phyloP scores from a whole-genome alignment of 495 filamentous ascomycete species.

The Penicillium roqueforti region DNA sequence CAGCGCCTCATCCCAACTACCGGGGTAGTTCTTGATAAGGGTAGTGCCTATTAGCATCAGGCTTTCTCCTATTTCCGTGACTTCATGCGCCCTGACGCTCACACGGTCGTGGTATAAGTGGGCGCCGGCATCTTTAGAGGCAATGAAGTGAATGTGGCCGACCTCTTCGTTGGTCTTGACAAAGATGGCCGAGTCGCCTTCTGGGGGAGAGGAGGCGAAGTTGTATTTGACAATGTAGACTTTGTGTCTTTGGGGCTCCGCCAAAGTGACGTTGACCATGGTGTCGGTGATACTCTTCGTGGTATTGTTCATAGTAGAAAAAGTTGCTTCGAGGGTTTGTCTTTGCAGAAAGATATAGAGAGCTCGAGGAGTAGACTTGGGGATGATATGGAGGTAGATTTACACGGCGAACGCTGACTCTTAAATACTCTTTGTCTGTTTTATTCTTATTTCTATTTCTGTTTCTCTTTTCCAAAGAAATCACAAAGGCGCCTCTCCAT shows the following conservation, averaged over 20 bases:
- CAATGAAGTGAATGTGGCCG: background rate
- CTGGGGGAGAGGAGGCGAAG: background rate
- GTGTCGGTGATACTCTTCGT: background rate
- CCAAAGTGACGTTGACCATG: background rate
- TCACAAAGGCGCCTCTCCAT: background rate
- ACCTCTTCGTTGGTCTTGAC: background rate
- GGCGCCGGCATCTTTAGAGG: background rate
- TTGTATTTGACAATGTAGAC: background rate
- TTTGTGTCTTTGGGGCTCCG: background rate
- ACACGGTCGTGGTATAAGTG: background rate
- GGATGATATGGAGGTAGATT: background rate
- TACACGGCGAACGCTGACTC: background rate
- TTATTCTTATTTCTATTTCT: background rate
- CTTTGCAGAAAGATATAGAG: background rate
- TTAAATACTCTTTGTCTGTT: background rate
- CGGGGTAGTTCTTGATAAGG: background rate
- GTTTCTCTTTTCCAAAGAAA: background rate
- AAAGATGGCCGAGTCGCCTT: background rate
- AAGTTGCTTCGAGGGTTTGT: background rate
- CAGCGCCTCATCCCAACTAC: background rate
- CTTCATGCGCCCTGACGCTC: background rate
- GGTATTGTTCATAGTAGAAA: background rate
- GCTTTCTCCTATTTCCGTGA: background rate
- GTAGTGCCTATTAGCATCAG: background rate
- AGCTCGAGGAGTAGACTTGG: background rate